Evolutionary conservation across 2,329 filamentous ascomycete genomes (phyloP), one percentile per base, ranked within the genome.

Genomic region (Ceratocystiopsis minuta): DNA sequence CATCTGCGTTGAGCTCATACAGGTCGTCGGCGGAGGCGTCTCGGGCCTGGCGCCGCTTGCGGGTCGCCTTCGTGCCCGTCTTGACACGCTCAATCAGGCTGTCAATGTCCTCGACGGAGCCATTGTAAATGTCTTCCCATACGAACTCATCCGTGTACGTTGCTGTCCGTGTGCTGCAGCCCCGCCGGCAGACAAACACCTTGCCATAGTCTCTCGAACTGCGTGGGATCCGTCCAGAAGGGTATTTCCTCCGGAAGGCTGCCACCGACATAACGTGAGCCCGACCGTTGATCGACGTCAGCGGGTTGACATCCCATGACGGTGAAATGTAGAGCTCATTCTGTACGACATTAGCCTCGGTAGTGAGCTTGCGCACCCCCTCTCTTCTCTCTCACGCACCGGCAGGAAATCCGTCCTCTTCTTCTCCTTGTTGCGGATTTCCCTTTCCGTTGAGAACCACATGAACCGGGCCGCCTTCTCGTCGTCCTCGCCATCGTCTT

Each of bases 391-490:
- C 32, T 7, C 18, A 52, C 62, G 44, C 63, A 81, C 75, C 54
- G 73, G 73, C 41, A 92, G 58, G 45, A 75, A 84, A 59, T 98
- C 90, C 13, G 65, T 70, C 53, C 85, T 69, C 62, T 90, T 93
- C 61, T 83, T 88, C 44, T 75, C 72, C 55, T 78, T 80, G 52
- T 83, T 90, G 24, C 79, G 74, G 46, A 95, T 84, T 60, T 96
- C 88, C 53, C 80, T 82, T 52, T 93, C 82, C 0, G 83, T 85
- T 0, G 83, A 86, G 56, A 98, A 95, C 90, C 90, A 98, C 70
- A 95, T 79, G 54, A 98, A 90, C 48, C 80, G 81, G 43, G 82
- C 88, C 20, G 78, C 76, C 65, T 85, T 95, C 36, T 80, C 72
- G 4, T 75, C 78, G 13, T 80, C 77, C 16, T 82, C 70, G 12